Evolutionary conservation across 2,329 filamentous ascomycete genomes (phyloP), one percentile per base, ranked within the genome.

Genomic region (Trichocomaceae sp.): DNA sequence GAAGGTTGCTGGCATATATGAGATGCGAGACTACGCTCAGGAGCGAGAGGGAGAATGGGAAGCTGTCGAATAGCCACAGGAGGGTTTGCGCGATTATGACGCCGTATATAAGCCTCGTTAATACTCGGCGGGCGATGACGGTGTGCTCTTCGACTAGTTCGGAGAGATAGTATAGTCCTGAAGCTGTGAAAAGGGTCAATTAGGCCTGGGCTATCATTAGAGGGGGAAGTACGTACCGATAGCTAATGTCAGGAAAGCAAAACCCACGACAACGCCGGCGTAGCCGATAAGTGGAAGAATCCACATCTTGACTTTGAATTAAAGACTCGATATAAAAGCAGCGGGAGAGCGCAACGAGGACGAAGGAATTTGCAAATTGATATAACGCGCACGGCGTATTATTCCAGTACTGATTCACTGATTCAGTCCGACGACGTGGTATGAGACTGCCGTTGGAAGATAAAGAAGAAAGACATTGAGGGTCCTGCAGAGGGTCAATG

Each of bases 121-220:
- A 79, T n/a, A 96, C 77, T 55, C 86, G 88, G 69, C 95, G 95
- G 12, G 91, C 88, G 59, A 95, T 74, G 10, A 97, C 92, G 3
- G 92, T 96, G 69, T 99, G 92, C 72, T 99, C 93, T 75, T 99
- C 93, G 58, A 99, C 93, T 13, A 97, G 84, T 72, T 99, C 93
- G 22, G 92, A 96, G 52, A 99, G 86, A 72, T 99, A 99, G 77
- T 99, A 99, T 23, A 99, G 84, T 37, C 93, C 93, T n/a, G 90
- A 96, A 39, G 93, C 93, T 89, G 60, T 54, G 57, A 45, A 57
- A 49, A 48, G 41, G 22, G 13, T 8, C 29, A 23, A 12, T 50
- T 57, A 41, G n/a, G 26, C 15, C 33, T 41, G 35, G 51, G 55
- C 52, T 62, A 17, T 50, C n/a, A n/a, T 26, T 29, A 10, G 8